Evolutionary conservation across 306 rosid species (phyloP).

Genomic region (Acacia melanoxylon): DNA sequence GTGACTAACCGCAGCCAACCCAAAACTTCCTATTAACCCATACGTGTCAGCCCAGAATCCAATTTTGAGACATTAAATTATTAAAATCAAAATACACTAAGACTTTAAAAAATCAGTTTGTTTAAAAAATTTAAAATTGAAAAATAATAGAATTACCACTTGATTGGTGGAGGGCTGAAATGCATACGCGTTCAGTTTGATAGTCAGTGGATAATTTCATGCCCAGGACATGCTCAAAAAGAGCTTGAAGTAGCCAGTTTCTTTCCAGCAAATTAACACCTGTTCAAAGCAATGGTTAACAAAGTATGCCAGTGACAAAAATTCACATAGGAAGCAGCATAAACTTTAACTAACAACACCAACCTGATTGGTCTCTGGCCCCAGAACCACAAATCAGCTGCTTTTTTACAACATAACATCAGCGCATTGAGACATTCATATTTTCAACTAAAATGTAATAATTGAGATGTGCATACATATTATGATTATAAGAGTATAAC

Average conservation of each 20-base stretch:
- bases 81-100: not conserved
- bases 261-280: slow-evolving; percentile 42
- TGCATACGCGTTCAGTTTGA: slow-evolving; percentile 56
- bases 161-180: slow-evolving; percentile 70
- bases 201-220: slow-evolving; percentile 65
- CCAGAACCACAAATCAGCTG: slow-evolving; percentile 47
- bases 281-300: slow-evolving; percentile 34
- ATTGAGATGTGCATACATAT: not conserved
- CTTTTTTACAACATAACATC: slow-evolving; percentile 28
- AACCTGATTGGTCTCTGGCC: slow-evolving; percentile 60
- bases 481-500: not conserved
- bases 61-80: not conserved
- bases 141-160: slow-evolving; percentile 66
- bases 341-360: slow-evolving; percentile 31
- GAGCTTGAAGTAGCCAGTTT: slow-evolving; percentile 60
- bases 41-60: not conserved
- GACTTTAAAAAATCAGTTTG: not conserved
- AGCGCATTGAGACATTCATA: slow-evolving; percentile 21
- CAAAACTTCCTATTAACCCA: not conserved
- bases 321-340: slow-evolving; percentile 14
- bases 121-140: not conserved
- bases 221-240: slow-evolving; percentile 69
- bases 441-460: slow-evolving; percentile 16
- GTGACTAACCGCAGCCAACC: not conserved
- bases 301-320: slow-evolving; percentile 29